Conservation (phyloP, 148 eudicot species). For the Rhododendron molle region DNA sequence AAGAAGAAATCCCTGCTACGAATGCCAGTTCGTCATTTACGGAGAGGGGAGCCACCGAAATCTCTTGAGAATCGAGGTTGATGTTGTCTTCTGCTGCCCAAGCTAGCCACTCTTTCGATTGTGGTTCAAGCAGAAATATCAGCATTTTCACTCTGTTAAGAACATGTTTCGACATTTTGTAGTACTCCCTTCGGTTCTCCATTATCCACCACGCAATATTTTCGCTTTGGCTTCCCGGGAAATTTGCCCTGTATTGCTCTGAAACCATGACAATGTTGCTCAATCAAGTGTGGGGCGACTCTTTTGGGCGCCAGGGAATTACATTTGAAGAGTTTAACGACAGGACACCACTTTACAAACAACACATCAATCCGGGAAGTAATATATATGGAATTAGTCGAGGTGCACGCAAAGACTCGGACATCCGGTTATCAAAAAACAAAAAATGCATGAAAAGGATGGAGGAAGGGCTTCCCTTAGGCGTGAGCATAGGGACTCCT, state of each 20-base stretch:
- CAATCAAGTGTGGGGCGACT: not conserved
- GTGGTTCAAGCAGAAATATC: conserved; percentile 76
- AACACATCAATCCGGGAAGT: not conserved
- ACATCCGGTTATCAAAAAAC: no score
- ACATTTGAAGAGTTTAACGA: not conserved
- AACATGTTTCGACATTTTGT: conserved; percentile 67
- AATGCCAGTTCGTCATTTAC: conserved; percentile 93
- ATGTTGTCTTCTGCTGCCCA: conserved; percentile 89
- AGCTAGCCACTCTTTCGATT: conserved; percentile 82
- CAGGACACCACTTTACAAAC: not conserved
- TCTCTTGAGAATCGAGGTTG: conserved; percentile 42
- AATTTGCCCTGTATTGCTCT: conserved; percentile 65
- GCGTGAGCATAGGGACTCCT: not conserved
- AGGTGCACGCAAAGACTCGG: no score
- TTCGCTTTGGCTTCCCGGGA: conserved; percentile 56
- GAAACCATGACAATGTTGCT: conserved; percentile 20
- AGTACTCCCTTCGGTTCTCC: conserved; percentile 94
- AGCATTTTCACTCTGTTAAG: conserved; percentile 83
- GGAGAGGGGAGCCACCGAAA: conserved; percentile 73
- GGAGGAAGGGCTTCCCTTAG: not conserved
- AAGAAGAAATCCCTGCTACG: conserved; percentile 76
- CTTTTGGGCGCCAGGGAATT: not conserved
- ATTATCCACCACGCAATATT: conserved; percentile 99
- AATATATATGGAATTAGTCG: no score
- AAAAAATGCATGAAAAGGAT: not conserved